These are phyloP conservation scores for Claviceps fusiformis DNA, from an alignment of 2,329 filamentous ascomycete species.

Conservation along the genomic window DNA sequence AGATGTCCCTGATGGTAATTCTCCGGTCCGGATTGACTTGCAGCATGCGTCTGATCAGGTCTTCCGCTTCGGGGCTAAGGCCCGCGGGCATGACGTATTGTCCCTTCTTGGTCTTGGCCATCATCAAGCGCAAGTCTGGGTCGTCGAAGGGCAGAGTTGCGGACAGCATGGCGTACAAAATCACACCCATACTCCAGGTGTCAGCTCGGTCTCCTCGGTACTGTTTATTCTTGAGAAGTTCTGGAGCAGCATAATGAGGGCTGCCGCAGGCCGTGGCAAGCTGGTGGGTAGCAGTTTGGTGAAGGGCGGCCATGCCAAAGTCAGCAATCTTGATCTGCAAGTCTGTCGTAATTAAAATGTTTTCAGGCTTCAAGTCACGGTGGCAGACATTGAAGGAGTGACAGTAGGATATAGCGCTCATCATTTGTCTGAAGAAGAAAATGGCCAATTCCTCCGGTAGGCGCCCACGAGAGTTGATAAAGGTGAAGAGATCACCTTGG, in stretches of 20 bases:
- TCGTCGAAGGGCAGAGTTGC: slow-evolving; percentile 75
- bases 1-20: slow-evolving; percentile 69
- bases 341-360: slow-evolving; percentile 70
- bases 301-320: slow-evolving; percentile 91
- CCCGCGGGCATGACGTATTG: slow-evolving; percentile 46
- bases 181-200: slow-evolving; percentile 88
- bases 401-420: slow-evolving; percentile 83
- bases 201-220: slow-evolving; percentile 83
- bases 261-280: slow-evolving; percentile 88
- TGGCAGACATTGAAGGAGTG: slow-evolving; percentile 94
- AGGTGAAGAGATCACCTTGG: slow-evolving; percentile 66
- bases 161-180: slow-evolving; percentile 76
- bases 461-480: slow-evolving; percentile 62
- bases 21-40: slow-evolving; percentile 64
- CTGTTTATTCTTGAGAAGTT: slow-evolving; percentile 62
- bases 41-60: slow-evolving; percentile 70
- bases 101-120: slow-evolving; percentile 45
- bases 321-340: slow-evolving; percentile 86
- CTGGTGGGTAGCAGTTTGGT: slow-evolving; percentile 64
- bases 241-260: slow-evolving; percentile 90
- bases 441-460: slow-evolving; percentile 69
- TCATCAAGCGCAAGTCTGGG: slow-evolving; percentile 46
- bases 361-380: slow-evolving; percentile 91
- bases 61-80: slow-evolving; percentile 55
- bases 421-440: slow-evolving; percentile 81